phyloP scores from a whole-genome alignment of 805 yeast species.

The Kodamaea lidongshanica region DNA sequence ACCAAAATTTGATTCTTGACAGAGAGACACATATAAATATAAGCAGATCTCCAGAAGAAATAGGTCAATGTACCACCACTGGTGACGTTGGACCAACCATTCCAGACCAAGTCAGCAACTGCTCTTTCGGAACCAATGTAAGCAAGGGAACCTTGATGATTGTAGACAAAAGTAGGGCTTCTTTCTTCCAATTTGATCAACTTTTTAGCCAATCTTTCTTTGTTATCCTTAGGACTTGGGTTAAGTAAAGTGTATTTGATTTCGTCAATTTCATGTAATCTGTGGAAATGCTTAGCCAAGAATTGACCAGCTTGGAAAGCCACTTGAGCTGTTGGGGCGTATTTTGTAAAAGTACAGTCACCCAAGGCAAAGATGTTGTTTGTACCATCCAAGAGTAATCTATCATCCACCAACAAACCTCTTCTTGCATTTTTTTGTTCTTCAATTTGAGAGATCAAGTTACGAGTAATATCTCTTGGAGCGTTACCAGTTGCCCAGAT shows the following conservation, averaged over 20 bases:
- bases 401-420: conserved; percentile 82
- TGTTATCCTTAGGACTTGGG: conserved; percentile 32
- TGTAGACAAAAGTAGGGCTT: conserved; percentile 64
- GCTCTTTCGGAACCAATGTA: conserved; percentile 92
- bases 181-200: conserved; percentile 37
- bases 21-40: conserved; percentile 86
- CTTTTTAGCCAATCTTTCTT: conserved; percentile 42
- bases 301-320: conserved; percentile 91
- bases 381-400: conserved; percentile 75
- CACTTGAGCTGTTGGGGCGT: conserved; percentile 96
- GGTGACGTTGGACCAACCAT: conserved; percentile 71
- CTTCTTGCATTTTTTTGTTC: conserved; percentile 82
- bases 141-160: conserved; percentile 89
- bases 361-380: conserved; percentile 83
- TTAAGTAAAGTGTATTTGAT: conserved; percentile 40
- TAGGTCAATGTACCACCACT: conserved; percentile 83
- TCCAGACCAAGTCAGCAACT: conserved; percentile 82
- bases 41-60: conserved; percentile 92
- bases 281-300: conserved; percentile 67
- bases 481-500: conserved; percentile 99
- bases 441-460: conserved; percentile 61
- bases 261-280: conserved; percentile 55
- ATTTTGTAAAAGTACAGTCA: conserved; percentile 88
- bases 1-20: conserved; percentile 84
- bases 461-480: conserved; percentile 67